Conservation (phyloP, 2,329 filamentous ascomycete species). For the Endoconidiophora laricicola region DNA sequence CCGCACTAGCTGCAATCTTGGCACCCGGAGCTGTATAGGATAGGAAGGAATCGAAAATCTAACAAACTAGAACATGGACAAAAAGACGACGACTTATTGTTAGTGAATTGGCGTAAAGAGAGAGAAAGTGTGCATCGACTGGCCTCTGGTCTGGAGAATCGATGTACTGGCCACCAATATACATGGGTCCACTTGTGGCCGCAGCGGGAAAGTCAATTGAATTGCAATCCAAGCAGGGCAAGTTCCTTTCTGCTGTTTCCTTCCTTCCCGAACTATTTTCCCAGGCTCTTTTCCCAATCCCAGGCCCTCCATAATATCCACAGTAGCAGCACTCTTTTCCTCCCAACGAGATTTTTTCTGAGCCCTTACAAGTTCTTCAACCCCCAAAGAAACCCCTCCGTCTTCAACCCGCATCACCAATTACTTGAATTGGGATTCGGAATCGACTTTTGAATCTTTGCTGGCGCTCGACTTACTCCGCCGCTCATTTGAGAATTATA, state of each 20-base stretch:
- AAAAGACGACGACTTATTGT: not conserved
- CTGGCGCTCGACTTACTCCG: conserved; percentile 10
- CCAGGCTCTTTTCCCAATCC: not conserved
- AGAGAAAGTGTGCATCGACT: not conserved
- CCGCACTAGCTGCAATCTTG: not conserved
- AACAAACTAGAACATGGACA: not conserved
- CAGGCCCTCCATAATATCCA: not conserved
- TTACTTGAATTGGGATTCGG: not conserved
- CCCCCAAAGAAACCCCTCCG: not conserved
- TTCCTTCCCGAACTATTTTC: conserved; percentile 9
- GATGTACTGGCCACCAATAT: not conserved
- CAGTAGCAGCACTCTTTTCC: not conserved
- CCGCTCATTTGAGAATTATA: conserved; percentile 9
- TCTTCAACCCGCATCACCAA: not conserved
- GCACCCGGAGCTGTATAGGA: not conserved
- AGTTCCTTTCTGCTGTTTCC: conserved; percentile 8
- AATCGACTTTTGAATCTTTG: conserved; percentile 2
- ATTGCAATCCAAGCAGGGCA: conserved; percentile 6
- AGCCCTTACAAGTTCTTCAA: not conserved
- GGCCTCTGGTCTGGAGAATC: not conserved
- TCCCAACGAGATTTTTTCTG: not conserved
- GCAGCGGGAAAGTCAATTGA: conserved; percentile 1
- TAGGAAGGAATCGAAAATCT: not conserved
- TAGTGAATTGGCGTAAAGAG: not conserved
- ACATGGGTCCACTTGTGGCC: not conserved